phyloP scores from a whole-genome alignment of 2,329 filamentous ascomycete genomes.

The Phyllosticta capitalensis region DNA sequence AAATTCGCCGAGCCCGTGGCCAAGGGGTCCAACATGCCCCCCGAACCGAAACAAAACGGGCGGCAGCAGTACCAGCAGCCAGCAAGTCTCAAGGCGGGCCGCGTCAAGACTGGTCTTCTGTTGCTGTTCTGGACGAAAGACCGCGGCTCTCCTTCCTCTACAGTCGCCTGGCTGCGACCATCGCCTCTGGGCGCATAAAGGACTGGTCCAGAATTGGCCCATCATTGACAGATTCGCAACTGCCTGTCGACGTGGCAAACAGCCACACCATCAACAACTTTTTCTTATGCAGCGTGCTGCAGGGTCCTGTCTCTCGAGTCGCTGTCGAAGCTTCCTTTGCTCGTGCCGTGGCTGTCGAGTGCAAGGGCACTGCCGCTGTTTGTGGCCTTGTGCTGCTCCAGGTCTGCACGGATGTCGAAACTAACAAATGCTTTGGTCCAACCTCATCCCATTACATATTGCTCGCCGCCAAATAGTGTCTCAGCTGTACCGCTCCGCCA shows the following conservation, averaged over 20 bases:
- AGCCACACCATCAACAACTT: neutral
- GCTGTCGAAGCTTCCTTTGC: neutral
- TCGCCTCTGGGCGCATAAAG: neutral
- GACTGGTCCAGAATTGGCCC: neutral
- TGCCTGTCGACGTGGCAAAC: neutral
- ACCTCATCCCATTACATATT: neutral
- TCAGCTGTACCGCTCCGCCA: neutral
- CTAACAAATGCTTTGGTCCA: neutral
- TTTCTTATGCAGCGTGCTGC: neutral
- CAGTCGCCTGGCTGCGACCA: neutral
- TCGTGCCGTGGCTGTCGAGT: neutral
- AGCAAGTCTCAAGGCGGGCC: neutral
- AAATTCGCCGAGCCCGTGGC: neutral
- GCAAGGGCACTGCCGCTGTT: neutral
- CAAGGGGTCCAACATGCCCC: neutral
- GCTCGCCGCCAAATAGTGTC: neutral
- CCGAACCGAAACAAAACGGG: neutral
- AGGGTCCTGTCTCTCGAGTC: neutral
- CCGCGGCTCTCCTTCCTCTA: neutral
- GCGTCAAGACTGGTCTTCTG: neutral
- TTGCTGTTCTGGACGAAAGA: neutral
- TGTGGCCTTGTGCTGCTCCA: neutral
- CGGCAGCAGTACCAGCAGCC: neutral
- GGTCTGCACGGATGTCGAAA: neutral
- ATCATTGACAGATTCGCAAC: neutral